Base-by-base conservation (phyloP, 2,329 filamentous ascomycete species). In the Trichothecium sympodiale region DNA sequence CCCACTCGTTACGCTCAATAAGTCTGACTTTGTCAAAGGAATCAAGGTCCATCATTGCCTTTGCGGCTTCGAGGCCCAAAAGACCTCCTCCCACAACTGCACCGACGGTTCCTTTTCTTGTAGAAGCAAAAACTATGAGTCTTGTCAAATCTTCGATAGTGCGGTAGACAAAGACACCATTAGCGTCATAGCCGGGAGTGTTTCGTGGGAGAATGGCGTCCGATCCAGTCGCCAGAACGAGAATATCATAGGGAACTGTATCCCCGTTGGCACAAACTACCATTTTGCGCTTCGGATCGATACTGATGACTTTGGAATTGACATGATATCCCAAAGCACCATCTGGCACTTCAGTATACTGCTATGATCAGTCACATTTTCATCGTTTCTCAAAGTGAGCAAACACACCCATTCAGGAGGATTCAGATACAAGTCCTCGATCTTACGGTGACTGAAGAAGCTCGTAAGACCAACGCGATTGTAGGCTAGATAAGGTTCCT, bases 351-450 rank as follows among this genome's bases (percentile, higher is more conserved):
- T 71, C 69, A 16, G 71, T 64, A 48, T 88, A 88, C 80, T 81
- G 38, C 3, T n/a, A 18, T 48, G 8, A 50, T 38, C 31, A 3
- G 14, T 16, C 6, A 6, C 2, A 18, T 9, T 26, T 17, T 28
- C 26, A 23, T 14, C 16, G 14, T 23, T 27, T 15, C 15, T 25
- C 20, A 26, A 16, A 6, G 17, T 23, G 33, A 20, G 31, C 27
- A 9, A 29, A 43, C 47, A 37, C 57, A 84, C 82, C 84, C 87
- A 94, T 68, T 85, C 79, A 46, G 74, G 66, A 0, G 85, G 81
- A 48, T 94, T 93, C 23, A 94, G 66, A 52, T 93, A 94, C n/a
- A 94, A 57, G 45, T 87, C 83, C 58, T 94, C 84, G 29, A 91
- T 80, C 46, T 81, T 73, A 35, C 86, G 73, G 59, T 94, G 85